Evolutionary conservation across 257 asterid species (phyloP).

Genomic region (Fraxinus americana): DNA sequence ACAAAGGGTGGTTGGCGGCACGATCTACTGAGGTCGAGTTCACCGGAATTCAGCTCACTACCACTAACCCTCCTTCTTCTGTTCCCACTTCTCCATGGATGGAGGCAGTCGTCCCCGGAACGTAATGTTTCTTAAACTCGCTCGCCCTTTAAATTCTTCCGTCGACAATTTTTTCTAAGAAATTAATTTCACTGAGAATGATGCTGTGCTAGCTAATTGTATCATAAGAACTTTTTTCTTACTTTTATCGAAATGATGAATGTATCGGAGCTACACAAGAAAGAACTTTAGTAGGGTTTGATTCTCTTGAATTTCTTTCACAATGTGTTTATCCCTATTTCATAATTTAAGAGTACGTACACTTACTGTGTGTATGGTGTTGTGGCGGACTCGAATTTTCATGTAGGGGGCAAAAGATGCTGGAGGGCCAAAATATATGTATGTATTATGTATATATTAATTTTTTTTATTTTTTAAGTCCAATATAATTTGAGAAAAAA

Average conservation of each 20-base stretch:
- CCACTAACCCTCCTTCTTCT: constrained; percentile 68
- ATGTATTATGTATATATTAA: too few relatives aligned
- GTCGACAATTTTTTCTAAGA: neutral
- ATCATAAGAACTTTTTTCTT: neutral
- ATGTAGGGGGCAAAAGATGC: neutral
- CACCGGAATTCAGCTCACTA: constrained; percentile 83
- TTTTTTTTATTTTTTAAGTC: too few relatives aligned
- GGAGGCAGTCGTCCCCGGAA: constrained; percentile 93
- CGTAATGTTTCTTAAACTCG: constrained; percentile 45
- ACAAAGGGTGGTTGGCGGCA: constrained; percentile 87
- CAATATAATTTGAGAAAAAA: too few relatives aligned
- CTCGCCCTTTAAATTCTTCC: neutral
- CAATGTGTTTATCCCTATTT: neutral
- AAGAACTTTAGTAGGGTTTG: neutral
- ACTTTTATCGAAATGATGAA: constrained; percentile 16
- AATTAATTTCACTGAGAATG: neutral
- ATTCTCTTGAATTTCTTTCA: neutral
- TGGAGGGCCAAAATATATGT: too few relatives aligned
- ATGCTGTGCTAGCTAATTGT: neutral
- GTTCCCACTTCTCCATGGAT: constrained; percentile 67
- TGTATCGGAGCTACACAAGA: neutral
- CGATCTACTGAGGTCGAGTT: constrained; percentile 74
- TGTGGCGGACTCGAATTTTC: too few relatives aligned
- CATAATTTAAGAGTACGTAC: neutral
- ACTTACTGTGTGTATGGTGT: neutral